Evolutionary conservation across 192 early-diverging fungal species (phyloP).

Genomic region (Jimgerdemannia lactiflua): DNA sequence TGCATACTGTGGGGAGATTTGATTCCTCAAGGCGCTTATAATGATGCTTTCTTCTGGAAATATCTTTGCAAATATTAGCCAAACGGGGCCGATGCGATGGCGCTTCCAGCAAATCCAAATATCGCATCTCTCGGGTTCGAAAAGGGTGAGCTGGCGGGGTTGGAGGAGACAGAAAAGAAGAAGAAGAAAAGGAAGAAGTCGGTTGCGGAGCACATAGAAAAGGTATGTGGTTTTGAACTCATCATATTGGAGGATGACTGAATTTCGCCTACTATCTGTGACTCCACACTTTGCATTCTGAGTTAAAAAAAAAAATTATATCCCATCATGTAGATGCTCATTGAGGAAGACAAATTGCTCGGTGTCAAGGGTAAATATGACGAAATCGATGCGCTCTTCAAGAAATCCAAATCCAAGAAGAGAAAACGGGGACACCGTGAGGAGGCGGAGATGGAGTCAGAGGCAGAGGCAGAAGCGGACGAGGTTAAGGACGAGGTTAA

Average conservation of each 20-base stretch:
- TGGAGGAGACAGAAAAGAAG: constrained; percentile 34
- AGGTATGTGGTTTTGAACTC: not conserved
- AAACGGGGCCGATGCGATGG: constrained; percentile 5
- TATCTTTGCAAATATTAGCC: constrained; percentile 17
- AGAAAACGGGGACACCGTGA: constrained; percentile 2
- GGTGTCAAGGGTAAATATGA: constrained; percentile 40
- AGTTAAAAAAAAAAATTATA: constrained; percentile 5
- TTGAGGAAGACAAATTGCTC: constrained; percentile 28
- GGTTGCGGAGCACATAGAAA: constrained; percentile 38
- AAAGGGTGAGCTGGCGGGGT: constrained; percentile 36
- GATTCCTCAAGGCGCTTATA: not conserved
- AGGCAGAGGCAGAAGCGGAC: not conserved
- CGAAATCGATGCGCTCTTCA: constrained; percentile 50
- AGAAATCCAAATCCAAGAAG: constrained; percentile 29
- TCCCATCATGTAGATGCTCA: constrained; percentile 19
- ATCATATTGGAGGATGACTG: not conserved
- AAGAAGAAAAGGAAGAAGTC: constrained; percentile 49
- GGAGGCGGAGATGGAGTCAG: constrained; percentile 16
- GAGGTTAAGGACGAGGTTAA: constrained; percentile 18
- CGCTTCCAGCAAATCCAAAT: constrained; percentile 40
- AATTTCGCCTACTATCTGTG: not conserved
- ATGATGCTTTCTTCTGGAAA: not conserved
- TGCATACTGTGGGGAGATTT: not conserved
- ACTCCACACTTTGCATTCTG: not conserved
- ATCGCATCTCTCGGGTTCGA: constrained; percentile 56